Base-by-base conservation (phyloP, 2,329 filamentous ascomycete species). In the Botrytis fabae region DNA sequence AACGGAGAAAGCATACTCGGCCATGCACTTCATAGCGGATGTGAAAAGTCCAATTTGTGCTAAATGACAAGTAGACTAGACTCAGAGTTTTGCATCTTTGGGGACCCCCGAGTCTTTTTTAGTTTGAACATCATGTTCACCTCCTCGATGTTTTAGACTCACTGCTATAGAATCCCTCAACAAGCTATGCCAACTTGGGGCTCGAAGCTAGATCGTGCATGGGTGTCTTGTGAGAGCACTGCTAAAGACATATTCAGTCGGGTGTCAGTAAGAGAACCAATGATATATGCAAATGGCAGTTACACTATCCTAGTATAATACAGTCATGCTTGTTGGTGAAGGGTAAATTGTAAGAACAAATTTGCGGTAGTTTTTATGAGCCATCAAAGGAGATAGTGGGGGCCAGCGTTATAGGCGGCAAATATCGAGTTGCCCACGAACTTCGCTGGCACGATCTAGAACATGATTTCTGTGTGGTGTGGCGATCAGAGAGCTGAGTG, bases 21-120 rank as follows among this genome's bases (percentile, higher is more conserved):
- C 25, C 65, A 57, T 57, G 65, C 18, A 54, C 16, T 35, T 38
- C 14, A 40, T 40, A 51, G 46, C 32, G 32, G 35, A 68, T 8
- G 46, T 28, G 18, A 40, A 9, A 22, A 12, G 35, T 16, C 25
- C n/a, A 40, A 20, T 68, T 40, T 66, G 18, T 28, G 35, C 40
- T 22, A 22, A n/a, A 32, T 40, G n/a, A 54, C 46, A 68, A 57
- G 48, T 42, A 57, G 48, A 42, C 65, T 68, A 42, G 65, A 32
- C 35, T 28, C 18, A 18, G 35, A 42, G 35, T 32, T 28, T 38
- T 48, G 25, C 40, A 32, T 42, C n/a, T 20, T 46, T 64, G 9
- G 63, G 16, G 32, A 2, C 35, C 32, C 28, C 25, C 2, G 9
- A 42, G 2, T 16, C 25, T 42, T 28, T 48, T 68, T 18, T 3